Evolutionary conservation across 306 rosid genomes (phyloP), one percentile per base, ranked within the genome.

Genomic region (Styphnolobium japonicum): DNA sequence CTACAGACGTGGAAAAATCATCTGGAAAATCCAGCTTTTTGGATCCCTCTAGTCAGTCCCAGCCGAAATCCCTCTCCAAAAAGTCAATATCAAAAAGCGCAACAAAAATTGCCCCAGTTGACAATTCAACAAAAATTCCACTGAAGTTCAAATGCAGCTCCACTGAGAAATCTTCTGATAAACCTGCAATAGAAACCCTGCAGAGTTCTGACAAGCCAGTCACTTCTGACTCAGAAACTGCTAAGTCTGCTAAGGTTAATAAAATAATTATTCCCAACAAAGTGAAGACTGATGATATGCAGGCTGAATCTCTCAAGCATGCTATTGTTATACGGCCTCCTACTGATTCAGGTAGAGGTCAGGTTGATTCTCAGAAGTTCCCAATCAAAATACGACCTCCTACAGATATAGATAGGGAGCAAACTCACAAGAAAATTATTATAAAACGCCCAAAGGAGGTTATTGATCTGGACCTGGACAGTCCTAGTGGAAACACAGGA

Each of bases 141-240:
- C 51, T 95, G 85, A 92, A 91, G 79, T 92, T 95, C 85, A 89
- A 91, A 88, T 95, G 97, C 52, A 80, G 95, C 82, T 91, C 97
- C 58, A 56, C 91, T 21, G 98, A 95, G 67, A 94, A 86, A 75
- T 70, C 87, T 61, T 78, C 88, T 58, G 98, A 94, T 67, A 89
- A 80, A 82, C 89, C 83, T 55, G 76, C 86, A 73, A 34, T 77
- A 46, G 97, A 81, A 79, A 77, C 74, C 68, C 43, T 89, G 58
- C 92, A 83, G 71, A 83, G 82, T 73, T 76, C 83, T 45, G 97
- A 91, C 73, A 86, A 84, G 45, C 97, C 92, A 12, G 87, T 82
- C 81, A 88, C 84, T 77, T 90, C 98, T 76, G 94, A 91, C 76
- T 81, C 94, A 46, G 98, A 92, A 85, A 86, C 90, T 73, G 92